Evolutionary conservation across 768 basidiomycete genomes (phyloP).

Genomic region (Phlegmacium glaucopus): DNA sequence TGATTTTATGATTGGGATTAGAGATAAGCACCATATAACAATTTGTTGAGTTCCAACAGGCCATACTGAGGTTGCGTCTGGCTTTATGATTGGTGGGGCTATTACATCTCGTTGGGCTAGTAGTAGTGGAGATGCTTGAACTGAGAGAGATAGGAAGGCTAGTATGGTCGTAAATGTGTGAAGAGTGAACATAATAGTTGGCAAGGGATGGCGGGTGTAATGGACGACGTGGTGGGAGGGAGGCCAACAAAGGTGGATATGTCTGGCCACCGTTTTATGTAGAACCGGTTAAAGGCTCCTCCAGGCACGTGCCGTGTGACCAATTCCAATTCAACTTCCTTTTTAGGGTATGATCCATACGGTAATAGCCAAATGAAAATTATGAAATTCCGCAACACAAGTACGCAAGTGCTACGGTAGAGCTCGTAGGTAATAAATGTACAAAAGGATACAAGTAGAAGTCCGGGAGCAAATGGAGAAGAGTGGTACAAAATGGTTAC

Average conservation of each 20-base stretch:
- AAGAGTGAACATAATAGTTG: constrained; percentile 26
- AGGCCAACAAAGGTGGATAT: constrained; percentile 18
- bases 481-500: too few relatives aligned
- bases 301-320: constrained; percentile 14
- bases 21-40: constrained; percentile 46
- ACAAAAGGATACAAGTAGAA: too few relatives aligned
- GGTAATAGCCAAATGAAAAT: too few relatives aligned
- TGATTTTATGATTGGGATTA: neutral
- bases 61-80: constrained; percentile 48
- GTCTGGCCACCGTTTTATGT: constrained; percentile 22
- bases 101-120: constrained; percentile 42
- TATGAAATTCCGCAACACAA: too few relatives aligned
- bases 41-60: constrained; percentile 39
- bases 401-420: too few relatives aligned
- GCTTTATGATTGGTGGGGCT: constrained; percentile 47
- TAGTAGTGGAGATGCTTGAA: constrained; percentile 39
- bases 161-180: constrained; percentile 15
- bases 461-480: too few relatives aligned
- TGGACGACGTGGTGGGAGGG: constrained; percentile 15
- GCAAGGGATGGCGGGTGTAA: constrained; percentile 14
- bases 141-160: constrained; percentile 12
- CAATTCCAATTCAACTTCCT: neutral
- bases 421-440: too few relatives aligned
- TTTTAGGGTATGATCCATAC: too few relatives aligned
- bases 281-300: constrained; percentile 6